Percentiles rank a stretch among this genome's conserved stretches.
Conservation (phyloP, 2,329 filamentous ascomycete species). For the Pseudocercospora macadamiae region DNA sequence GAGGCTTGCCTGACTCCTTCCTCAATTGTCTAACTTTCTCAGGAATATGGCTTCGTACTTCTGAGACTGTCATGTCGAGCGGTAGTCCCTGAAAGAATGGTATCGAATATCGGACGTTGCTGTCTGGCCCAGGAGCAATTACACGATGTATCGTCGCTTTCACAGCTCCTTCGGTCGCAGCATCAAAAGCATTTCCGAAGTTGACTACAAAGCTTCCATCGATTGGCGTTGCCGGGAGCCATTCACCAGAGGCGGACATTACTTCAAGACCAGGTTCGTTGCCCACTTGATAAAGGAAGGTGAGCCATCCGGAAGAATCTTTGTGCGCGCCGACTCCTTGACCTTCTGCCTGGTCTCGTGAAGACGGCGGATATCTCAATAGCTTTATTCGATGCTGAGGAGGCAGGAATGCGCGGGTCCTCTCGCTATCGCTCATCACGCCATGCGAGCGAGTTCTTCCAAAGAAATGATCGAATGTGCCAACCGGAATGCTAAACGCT, state of each 20-base stretch:
- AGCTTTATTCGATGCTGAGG: conserved; percentile 63
- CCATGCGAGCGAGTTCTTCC: conserved; percentile 25
- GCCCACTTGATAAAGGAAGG: conserved; percentile 64
- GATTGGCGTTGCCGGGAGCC: conserved; percentile 56
- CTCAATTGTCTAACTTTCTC: conserved; percentile 30
- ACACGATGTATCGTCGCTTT: conserved; percentile 55
- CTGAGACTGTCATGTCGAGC: conserved; percentile 45
- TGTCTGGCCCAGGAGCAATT: conserved; percentile 25
- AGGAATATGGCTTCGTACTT: conserved; percentile 41
- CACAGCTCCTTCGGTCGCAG: conserved; percentile 58
- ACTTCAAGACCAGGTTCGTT: conserved; percentile 57
- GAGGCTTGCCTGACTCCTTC: conserved; percentile 12
- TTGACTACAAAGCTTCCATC: conserved; percentile 60
- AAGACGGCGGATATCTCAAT: conserved; percentile 54
- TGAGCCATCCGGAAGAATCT: conserved; percentile 66
- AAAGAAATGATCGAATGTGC: conserved; percentile 56
- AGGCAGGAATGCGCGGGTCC: conserved; percentile 26
- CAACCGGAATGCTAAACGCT: conserved; percentile 54
- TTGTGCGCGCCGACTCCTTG: conserved; percentile 67
- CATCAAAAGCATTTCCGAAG: conserved; percentile 62
- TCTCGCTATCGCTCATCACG: not conserved
- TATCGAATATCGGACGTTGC: conserved; percentile 37
- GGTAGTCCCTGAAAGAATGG: conserved; percentile 45
- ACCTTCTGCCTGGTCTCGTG: conserved; percentile 9
- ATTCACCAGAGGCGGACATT: conserved; percentile 51